Conservation (phyloP, 1,284 basidiomycete genomes). For the Volvariella volvacea region DNA sequence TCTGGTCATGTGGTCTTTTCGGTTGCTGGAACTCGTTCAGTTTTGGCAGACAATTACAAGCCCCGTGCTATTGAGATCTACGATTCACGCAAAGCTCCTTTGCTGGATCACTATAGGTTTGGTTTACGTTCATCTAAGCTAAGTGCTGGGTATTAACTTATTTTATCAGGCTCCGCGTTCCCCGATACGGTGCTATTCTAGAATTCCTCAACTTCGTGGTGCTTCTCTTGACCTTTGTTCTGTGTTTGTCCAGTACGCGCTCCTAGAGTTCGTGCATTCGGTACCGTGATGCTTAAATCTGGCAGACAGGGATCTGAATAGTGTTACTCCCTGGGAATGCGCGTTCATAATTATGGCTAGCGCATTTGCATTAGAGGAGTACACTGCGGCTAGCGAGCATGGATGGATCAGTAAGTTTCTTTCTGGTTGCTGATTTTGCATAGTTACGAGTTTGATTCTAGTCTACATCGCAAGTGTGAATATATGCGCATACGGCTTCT, state of each 20-base stretch:
- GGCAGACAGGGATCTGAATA: conserved; percentile 48
- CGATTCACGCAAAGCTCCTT: conserved; percentile 64
- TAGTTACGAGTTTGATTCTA: conserved; percentile 20
- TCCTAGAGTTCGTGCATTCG: conserved; percentile 2
- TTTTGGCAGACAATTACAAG: conserved; percentile 85
- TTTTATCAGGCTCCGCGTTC: conserved; percentile 62
- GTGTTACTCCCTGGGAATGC: conserved; percentile 56
- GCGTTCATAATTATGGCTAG: conserved; percentile 70
- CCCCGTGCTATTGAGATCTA: conserved; percentile 71
- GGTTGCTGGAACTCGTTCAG: conserved; percentile 57
- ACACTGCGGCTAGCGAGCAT: conserved; percentile 74
- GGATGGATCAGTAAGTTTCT: conserved; percentile 75
- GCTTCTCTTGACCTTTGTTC: conserved; percentile 64
- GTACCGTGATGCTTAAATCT: conserved; percentile 8
- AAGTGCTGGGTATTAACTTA: conserved; percentile 1
- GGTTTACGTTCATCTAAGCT: conserved; percentile 7
- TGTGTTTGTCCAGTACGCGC: conserved; percentile 62
- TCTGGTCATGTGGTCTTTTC: conserved; percentile 66
- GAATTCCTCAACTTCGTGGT: conserved; percentile 74
- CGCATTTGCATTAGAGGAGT: conserved; percentile 78
- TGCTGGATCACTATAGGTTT: conserved; percentile 78
- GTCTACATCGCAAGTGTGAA: conserved; percentile 79
- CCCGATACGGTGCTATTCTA: conserved; percentile 71
- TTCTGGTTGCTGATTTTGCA: conserved; percentile 24
- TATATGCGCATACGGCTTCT: background rate